Evolutionary conservation across 1,284 basidiomycete genomes (phyloP), one percentile per base, ranked within the genome.

Genomic region (Volvariella surrecta): DNA sequence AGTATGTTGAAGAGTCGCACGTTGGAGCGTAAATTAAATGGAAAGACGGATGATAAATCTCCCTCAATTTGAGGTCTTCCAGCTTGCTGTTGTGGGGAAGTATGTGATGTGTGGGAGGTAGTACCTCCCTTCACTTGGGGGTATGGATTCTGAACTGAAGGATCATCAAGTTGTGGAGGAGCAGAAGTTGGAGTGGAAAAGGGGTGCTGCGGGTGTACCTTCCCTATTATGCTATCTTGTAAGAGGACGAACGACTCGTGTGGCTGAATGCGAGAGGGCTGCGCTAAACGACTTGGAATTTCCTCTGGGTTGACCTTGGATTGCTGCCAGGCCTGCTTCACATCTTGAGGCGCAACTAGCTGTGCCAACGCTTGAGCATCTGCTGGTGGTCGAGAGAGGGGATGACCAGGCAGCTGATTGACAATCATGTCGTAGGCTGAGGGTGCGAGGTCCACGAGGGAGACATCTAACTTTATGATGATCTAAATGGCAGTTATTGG

Each of bases 181-280:
- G 34, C 15, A 7, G n/a, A 15, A 15, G 34, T 19, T 7, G n/a
- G 8, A 4, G 18, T 35, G 4, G 34, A 54, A 50, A 42, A 47
- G 54, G 41, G 53, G 55, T 37, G 54, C 48, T 32, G 58, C 60
- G 31, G 63, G 51, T 22, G 64, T 53, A 20, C 71, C 64, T 70
- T 75, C 52, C 56, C 47, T 53, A 56, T 54, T 42, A 81, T 70
- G 55, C 86, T 89, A 54, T 92, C 89, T 55, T 90, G 87, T 11
- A 95, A 68, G 38, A 96, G 74, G 49, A 96, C 86, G 61, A 91
- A 96, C 24, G 88, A 92, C 60, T 94, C 91, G 64, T 75, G 70
- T 37, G 74, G 62, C 49, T 74, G 74, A 53, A 77, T 82, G 45
- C 69, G 74, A 35, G n/a, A 30, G 39, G 24, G 39, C 9, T 13